Evolutionary conservation across 2,329 filamentous ascomycete genomes (phyloP).

Genomic region (Clarireedia paspali): DNA sequence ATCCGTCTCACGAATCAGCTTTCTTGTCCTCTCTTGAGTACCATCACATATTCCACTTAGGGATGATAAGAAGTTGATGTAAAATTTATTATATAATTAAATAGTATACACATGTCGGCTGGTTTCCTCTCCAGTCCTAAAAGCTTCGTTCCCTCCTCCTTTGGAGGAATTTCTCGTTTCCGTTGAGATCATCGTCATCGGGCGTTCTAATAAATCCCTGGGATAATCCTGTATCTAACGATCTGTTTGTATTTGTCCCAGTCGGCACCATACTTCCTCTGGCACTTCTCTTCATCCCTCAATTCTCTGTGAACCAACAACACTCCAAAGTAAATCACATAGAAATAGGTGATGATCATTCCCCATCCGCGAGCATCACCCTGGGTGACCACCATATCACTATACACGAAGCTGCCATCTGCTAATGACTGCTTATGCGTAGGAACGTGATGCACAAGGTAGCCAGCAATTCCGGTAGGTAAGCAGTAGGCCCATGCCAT

Average conservation of each 20-base stretch:
- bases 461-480: slow-evolving; percentile 79
- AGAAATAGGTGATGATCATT: slow-evolving; percentile 89
- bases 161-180: too few relatives aligned
- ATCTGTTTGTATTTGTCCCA: slow-evolving; percentile 83
- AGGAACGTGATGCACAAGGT: slow-evolving; percentile 54
- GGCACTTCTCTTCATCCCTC: slow-evolving; percentile 86
- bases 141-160: too few relatives aligned
- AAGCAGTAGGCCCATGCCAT: slow-evolving; percentile 88
- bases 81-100: too few relatives aligned
- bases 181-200: too few relatives aligned
- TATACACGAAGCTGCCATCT: slow-evolving; percentile 43
- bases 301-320: slow-evolving; percentile 79
- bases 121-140: too few relatives aligned
- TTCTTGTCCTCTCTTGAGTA: too few relatives aligned
- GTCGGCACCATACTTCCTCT: slow-evolving; percentile 83
- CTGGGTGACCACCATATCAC: slow-evolving; percentile 56
- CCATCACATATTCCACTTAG: too few relatives aligned
- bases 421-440: slow-evolving; percentile 41
- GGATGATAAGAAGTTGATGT: too few relatives aligned
- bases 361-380: slow-evolving; percentile 74
- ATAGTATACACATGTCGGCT: too few relatives aligned
- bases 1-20: too few relatives aligned
- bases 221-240: slow-evolving; percentile 66
- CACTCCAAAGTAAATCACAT: slow-evolving; percentile 83
- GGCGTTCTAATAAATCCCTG: slow-evolving; percentile 63